These are phyloP conservation scores for Davidsoniella eucalypti DNA, from an alignment of 2,329 filamentous ascomycete genomes.

Conservation along the genomic window DNA sequence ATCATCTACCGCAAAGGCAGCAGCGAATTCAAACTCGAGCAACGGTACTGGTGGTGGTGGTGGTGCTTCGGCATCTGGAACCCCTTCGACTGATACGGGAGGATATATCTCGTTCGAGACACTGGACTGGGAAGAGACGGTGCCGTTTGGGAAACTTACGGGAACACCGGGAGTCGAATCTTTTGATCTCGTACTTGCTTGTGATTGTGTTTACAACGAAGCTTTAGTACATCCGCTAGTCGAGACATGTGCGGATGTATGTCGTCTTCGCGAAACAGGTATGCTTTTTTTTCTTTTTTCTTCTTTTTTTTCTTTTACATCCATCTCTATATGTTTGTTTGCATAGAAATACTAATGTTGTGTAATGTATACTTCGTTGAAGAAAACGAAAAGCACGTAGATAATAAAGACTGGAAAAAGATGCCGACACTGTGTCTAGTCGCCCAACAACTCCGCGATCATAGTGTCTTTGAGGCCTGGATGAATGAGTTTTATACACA, in stretches of 20 bases:
- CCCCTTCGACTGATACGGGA: not conserved
- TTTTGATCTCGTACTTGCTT: constrained; percentile 65
- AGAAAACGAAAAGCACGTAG: constrained; percentile 10
- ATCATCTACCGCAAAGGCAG: not conserved
- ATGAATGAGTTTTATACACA: constrained; percentile 45
- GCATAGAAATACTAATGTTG: not conserved
- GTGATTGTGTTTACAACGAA: constrained; percentile 94
- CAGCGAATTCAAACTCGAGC: not conserved
- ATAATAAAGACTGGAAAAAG: constrained; percentile 9
- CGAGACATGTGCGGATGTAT: constrained; percentile 63
- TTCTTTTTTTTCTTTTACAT: not conserved
- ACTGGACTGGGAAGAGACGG: constrained; percentile 70
- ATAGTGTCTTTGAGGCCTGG: constrained; percentile 76
- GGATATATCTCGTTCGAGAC: constrained; percentile 35
- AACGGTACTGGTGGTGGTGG: too few relatives aligned
- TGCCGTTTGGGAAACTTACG: constrained; percentile 28
- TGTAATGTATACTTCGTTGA: not conserved
- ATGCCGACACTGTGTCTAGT: constrained; percentile 57
- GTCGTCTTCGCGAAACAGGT: constrained; percentile 33
- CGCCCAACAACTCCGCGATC: constrained; percentile 74
- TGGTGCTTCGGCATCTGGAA: too few relatives aligned
- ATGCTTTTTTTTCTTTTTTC: not conserved
- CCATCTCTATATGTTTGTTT: not conserved
- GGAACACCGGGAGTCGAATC: not conserved
- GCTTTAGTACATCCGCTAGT: constrained; percentile 67